Percentiles rank a stretch among this genome's conserved stretches.
Conservation (phyloP, 2,329 filamentous ascomycete genomes). For the Capronia epimyces region DNA sequence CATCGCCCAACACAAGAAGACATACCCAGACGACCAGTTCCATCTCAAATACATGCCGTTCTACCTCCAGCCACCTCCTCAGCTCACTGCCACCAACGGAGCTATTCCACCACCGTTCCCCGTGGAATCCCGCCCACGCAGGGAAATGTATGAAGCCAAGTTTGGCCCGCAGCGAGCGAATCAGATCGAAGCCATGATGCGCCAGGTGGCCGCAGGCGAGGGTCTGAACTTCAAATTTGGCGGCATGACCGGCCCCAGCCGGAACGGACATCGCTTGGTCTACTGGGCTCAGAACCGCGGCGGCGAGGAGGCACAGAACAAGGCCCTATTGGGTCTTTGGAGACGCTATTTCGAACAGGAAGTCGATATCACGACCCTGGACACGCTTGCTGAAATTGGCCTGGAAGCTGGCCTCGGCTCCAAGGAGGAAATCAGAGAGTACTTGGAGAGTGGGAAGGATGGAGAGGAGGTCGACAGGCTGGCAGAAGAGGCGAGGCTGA, state of each 20-base stretch:
- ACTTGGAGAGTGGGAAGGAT: constrained; percentile 52
- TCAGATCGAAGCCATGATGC: constrained; percentile 55
- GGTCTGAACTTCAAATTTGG: constrained; percentile 70
- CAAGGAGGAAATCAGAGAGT: constrained; percentile 46
- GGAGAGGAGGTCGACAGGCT: constrained; percentile 55
- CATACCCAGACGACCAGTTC: constrained; percentile 66
- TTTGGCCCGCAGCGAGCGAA: constrained; percentile 58
- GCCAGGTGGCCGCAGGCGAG: constrained; percentile 54
- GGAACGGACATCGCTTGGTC: constrained; percentile 72
- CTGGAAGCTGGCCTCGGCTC: constrained; percentile 45
- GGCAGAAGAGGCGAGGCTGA: constrained; percentile 46
- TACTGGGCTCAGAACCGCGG: constrained; percentile 60
- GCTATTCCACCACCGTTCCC: constrained; percentile 51
- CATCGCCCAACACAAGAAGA: constrained; percentile 60
- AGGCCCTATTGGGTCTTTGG: constrained; percentile 60
- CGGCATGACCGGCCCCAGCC: constrained; percentile 67
- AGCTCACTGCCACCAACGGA: constrained; percentile 49
- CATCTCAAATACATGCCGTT: constrained; percentile 70
- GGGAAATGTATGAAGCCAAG: constrained; percentile 55
- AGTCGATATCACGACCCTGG: constrained; percentile 56
- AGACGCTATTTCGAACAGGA: constrained; percentile 60
- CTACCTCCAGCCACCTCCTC: constrained; percentile 66
- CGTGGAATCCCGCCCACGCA: constrained; percentile 48
- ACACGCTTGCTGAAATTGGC: constrained; percentile 50
- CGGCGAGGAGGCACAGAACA: constrained; percentile 49